Evolutionary conservation across 768 basidiomycete genomes (phyloP), one percentile per base, ranked within the genome.

Genomic region (button mushroom (Agaricus bisporus)): DNA sequence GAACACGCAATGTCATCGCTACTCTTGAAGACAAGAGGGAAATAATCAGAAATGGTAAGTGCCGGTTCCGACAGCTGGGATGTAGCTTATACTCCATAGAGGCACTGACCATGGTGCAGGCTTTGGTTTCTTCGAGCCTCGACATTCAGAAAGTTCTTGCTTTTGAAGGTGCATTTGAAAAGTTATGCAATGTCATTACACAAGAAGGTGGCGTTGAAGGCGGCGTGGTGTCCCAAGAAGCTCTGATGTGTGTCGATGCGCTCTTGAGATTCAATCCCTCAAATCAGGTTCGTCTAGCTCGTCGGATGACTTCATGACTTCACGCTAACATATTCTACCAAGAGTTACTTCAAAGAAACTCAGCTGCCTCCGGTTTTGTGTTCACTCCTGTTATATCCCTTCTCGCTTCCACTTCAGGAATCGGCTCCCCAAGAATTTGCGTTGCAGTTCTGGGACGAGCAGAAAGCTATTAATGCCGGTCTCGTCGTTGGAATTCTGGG

Each of bases 271-370:
- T 89, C 72, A 98, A 99, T 68, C 81, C 84, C 22, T 95, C 93
- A 9, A 99, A 98, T 67, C 95, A 95, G 76, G 95, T 91, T 63
- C 71, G 66, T 50, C 35, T 48, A n/a, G 26, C 32, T 52, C n/a
- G 14, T 50, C 28, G 25, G 26, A 11, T 20, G 42, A 35, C n/a
- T 39, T 37, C 41, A 12, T 43, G n/a, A 38, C 36, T 54, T 56
- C 49, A 35, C 14, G 41, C 47, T 67, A 55, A 62, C 61, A 44
- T 55, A 38, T 49, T 22, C 41, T 38, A 22, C 39, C 37, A 61
- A 99, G 93, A 97, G 93, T 64, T 98, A 97, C 73, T 97, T 99
- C 73, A 86, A 91, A 45, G 94, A 95, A 71, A 90, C 92, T 1
- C 67, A 86, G 56, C 71, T 95, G 59, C 78, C 86, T 59, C 68